These are phyloP conservation scores for Talaromyces islandicus DNA, from an alignment of 2,329 filamentous ascomycete species.

Conservation along the genomic window DNA sequence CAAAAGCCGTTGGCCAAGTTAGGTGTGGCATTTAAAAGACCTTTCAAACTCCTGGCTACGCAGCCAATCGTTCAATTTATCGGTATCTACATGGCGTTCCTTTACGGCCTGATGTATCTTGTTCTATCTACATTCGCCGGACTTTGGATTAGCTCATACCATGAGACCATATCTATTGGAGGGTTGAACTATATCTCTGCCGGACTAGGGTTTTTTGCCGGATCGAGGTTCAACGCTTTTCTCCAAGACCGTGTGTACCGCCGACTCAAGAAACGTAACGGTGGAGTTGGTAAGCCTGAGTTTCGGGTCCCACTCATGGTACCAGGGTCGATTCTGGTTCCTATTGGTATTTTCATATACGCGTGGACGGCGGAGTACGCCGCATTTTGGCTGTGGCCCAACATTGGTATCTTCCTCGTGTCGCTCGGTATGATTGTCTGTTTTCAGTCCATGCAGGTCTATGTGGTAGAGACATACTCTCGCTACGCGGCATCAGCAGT, in stretches of 20 bases:
- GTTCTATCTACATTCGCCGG: neutral
- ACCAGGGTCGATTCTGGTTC: slow-evolving; percentile 43
- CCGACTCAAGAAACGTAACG: slow-evolving; percentile 29
- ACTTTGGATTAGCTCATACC: slow-evolving; percentile 10
- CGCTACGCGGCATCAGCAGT: slow-evolving; percentile 18
- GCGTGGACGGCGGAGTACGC: slow-evolving; percentile 43
- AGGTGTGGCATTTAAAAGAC: slow-evolving; percentile 36
- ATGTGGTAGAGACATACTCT: slow-evolving; percentile 19
- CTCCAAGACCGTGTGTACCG: neutral
- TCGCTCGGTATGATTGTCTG: slow-evolving; percentile 33
- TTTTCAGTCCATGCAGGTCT: slow-evolving; percentile 29
- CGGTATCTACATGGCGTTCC: slow-evolving; percentile 46
- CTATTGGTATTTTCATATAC: slow-evolving; percentile 46
- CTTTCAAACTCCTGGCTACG: slow-evolving; percentile 45
- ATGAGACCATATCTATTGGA: slow-evolving; percentile 35
- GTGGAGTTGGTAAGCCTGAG: slow-evolving; percentile 42
- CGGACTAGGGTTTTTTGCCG: neutral
- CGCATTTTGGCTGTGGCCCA: slow-evolving; percentile 44
- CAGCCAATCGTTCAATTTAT: slow-evolving; percentile 52
- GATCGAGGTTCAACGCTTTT: neutral
- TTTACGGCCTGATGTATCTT: slow-evolving; percentile 56
- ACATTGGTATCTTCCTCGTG: slow-evolving; percentile 43
- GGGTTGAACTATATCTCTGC: neutral
- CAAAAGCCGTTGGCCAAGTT: neutral
- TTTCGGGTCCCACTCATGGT: slow-evolving; percentile 52